phyloP scores from a whole-genome alignment of 169 alveolate species.

The Babesia caballi region DNA sequence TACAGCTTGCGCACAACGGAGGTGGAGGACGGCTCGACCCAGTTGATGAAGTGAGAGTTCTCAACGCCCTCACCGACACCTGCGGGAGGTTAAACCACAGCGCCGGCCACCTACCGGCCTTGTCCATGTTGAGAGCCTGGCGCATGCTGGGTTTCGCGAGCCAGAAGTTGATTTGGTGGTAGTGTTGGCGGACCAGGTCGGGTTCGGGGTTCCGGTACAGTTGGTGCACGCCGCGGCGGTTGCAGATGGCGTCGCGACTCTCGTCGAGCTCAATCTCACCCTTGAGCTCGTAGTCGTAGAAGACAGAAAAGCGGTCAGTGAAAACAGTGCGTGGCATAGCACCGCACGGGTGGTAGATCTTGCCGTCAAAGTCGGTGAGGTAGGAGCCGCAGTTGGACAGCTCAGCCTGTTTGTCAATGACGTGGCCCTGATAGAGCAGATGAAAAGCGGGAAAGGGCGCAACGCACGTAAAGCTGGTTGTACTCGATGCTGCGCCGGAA shows the following conservation, averaged over 20 bases:
- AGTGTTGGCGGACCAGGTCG: constrained; percentile 15
- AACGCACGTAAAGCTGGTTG: constrained; percentile 67
- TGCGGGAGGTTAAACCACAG: constrained; percentile 14
- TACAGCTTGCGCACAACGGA: constrained; percentile 70
- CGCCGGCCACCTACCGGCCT: constrained; percentile 8
- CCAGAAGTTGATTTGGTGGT: constrained; percentile 58
- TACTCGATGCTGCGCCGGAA: constrained; percentile 65
- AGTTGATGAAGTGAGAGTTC: constrained; percentile 77
- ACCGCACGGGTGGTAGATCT: constrained; percentile 74
- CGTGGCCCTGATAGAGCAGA: constrained; percentile 37
- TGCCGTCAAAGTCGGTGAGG: constrained; percentile 63
- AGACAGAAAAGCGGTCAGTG: constrained; percentile 67
- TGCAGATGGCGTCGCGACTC: constrained; percentile 69
- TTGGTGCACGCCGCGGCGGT: constrained; percentile 58
- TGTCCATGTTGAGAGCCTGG: constrained; percentile 53
- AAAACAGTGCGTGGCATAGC: constrained; percentile 70
- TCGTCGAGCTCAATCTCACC: constrained; percentile 71
- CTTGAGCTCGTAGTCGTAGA: constrained; percentile 29
- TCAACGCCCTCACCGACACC: constrained; percentile 73
- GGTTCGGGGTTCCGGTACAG: constrained; percentile 65
- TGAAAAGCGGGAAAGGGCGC: not conserved
- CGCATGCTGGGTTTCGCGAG: constrained; percentile 8
- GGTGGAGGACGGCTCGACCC: constrained; percentile 74
- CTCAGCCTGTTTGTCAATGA: constrained; percentile 20
- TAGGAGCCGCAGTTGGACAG: constrained; percentile 64